Evolutionary conservation across 2,329 filamentous ascomycete species (phyloP).

Genomic region (Rutstroemia sp.): DNA sequence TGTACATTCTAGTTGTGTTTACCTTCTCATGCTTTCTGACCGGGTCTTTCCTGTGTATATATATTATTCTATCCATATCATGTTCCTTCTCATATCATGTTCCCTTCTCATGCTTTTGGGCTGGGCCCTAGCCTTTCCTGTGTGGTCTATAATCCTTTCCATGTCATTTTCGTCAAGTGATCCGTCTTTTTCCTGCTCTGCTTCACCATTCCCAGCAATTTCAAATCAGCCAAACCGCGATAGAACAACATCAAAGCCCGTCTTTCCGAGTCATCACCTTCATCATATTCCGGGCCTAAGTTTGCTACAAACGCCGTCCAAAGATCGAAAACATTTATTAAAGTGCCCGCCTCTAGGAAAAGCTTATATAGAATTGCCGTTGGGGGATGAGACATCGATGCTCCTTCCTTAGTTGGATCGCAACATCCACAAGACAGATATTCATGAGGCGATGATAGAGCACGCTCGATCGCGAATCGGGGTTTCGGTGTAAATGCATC

Average conservation of each 20-base stretch:
- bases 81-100: constrained; percentile 41
- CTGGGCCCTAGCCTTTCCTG: background rate
- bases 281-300: constrained; percentile 31
- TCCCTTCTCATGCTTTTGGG: too few relatives aligned
- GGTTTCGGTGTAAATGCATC: constrained; percentile 72
- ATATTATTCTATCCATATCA: constrained; percentile 69
- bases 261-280: constrained; percentile 41
- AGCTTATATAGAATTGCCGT: constrained; percentile 71
- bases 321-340: constrained; percentile 74
- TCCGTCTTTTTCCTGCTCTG: constrained; percentile 85
- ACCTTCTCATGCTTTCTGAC: background rate
- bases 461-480: constrained; percentile 62
- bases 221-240: constrained; percentile 74
- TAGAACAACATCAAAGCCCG: constrained; percentile 73
- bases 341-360: constrained; percentile 66
- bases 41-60: background rate
- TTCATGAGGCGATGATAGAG: constrained; percentile 65
- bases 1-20: background rate
- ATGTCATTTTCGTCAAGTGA: constrained; percentile 76
- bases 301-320: constrained; percentile 70
- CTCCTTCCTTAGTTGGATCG: constrained; percentile 37
- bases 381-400: constrained; percentile 57
- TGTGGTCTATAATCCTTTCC: constrained; percentile 59
- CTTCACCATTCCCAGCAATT: constrained; percentile 80
- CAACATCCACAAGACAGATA: constrained; percentile 72